phyloP scores from a whole-genome alignment of 768 basidiomycete genomes.

The Grammothele lineata region DNA sequence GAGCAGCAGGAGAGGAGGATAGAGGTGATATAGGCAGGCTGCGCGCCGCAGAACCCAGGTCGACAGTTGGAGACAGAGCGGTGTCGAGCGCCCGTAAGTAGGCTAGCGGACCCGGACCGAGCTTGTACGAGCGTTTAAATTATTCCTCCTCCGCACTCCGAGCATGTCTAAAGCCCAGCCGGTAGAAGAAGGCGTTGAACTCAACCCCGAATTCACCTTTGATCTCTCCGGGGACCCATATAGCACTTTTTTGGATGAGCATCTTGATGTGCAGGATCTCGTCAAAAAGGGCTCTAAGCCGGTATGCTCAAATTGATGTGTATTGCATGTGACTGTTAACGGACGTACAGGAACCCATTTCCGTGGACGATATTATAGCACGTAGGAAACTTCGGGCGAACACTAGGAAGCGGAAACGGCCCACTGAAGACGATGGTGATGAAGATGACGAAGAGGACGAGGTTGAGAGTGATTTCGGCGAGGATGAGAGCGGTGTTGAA shows the following conservation, averaged over 20 bases:
- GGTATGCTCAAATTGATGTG: conserved; percentile 36
- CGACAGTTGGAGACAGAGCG: too few species aligned
- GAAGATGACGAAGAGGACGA: conserved; percentile 22
- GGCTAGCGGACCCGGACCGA: too few species aligned
- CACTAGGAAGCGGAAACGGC: conserved; percentile 60
- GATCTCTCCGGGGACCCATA: conserved; percentile 73
- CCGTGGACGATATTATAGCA: conserved; percentile 90
- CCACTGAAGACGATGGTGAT: conserved; percentile 31
- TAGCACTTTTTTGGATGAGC: conserved; percentile 44
- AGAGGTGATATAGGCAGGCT: too few species aligned
- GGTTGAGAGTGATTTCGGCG: conserved; percentile 34
- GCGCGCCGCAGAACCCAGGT: too few species aligned
- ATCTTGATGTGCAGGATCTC: conserved; percentile 43
- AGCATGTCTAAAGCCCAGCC: conserved; percentile 24
- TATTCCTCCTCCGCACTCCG: conserved; percentile 9
- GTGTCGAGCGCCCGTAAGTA: too few species aligned
- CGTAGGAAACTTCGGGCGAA: conserved; percentile 44
- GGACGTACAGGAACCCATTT: conserved; percentile 62
- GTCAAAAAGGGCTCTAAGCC: conserved; percentile 62
- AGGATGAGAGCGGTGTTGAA: conserved; percentile 30
- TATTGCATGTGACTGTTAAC: conserved; percentile 5
- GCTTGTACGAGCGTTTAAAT: conserved; percentile 5
- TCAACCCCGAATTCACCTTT: conserved; percentile 83
- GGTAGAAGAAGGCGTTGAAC: conserved; percentile 47
- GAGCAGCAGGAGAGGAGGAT: too few species aligned